phyloP scores from a whole-genome alignment of 2,329 filamentous ascomycete species.

The Aspergillus sp. region DNA sequence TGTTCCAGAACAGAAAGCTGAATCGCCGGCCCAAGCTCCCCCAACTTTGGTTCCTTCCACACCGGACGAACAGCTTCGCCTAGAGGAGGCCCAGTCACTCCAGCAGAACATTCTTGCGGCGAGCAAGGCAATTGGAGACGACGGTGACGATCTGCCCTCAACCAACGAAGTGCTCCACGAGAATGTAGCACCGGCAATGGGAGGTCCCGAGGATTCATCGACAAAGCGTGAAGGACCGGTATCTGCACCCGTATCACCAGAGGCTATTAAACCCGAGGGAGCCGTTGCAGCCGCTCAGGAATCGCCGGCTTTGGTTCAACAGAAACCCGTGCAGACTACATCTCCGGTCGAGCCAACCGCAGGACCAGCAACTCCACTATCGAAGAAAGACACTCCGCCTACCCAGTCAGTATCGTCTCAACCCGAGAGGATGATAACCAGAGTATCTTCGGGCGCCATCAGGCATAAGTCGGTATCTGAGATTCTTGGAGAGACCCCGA shows the following conservation, averaged over 20 bases:
- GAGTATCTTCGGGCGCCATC: constrained; percentile 69
- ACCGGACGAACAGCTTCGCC: constrained; percentile 59
- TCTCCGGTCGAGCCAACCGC: constrained; percentile 11
- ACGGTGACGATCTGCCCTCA: constrained; percentile 9
- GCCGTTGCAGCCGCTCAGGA: constrained; percentile 12
- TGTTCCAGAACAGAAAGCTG: constrained; percentile 28
- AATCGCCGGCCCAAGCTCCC: constrained; percentile 23
- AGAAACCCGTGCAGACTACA: constrained; percentile 11
- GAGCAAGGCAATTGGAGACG: constrained; percentile 22
- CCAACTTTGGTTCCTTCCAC: constrained; percentile 45
- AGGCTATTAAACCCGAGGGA: constrained; percentile 15
- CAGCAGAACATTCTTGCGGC: constrained; percentile 23
- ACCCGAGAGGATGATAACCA: constrained; percentile 63
- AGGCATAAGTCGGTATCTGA: constrained; percentile 72
- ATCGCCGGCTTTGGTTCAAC: constrained; percentile 14
- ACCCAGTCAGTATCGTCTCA: constrained; percentile 32
- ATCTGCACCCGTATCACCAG: constrained; percentile 5
- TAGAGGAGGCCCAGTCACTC: constrained; percentile 54
- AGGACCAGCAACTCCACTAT: constrained; percentile 16
- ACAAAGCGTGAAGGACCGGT: constrained; percentile 17
- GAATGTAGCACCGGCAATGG: constrained; percentile 15
- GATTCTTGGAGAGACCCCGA: constrained; percentile 62
- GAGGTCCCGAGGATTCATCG: constrained; percentile 18
- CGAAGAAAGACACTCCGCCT: constrained; percentile 27
- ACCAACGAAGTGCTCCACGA: constrained; percentile 30